Evolutionary conservation across 2,329 filamentous ascomycete genomes (phyloP), one percentile per base, ranked within the genome.

Genomic region (Scedosporium aurantiacum): DNA sequence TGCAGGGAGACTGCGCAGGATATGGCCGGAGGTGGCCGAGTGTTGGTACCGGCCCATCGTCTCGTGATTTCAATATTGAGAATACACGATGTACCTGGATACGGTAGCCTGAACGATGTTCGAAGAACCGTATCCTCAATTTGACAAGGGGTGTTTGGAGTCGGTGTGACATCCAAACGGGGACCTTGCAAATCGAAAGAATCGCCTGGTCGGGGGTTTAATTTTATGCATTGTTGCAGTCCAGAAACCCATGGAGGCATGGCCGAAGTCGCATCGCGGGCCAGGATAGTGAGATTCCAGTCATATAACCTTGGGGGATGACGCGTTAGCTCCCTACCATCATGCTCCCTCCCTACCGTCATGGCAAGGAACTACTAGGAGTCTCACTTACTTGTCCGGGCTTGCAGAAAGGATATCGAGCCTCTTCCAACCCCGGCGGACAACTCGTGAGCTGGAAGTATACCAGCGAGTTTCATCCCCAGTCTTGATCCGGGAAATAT

Each of bases 71-170:
- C 47, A 25, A 60, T 18, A 21, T 32, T 32, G 23, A 60, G 21
- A 10, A 37, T 27, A 25, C 50, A 60, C 47, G 58, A 43, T 45
- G 58, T 60, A 5, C 32, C 23, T 10, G 25, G 43, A 21, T 52
- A 60, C n/a, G 7, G 41, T 7, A 60, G 14, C 41, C 27, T 50
- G 41, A 60, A 43, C 23, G 58, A 60, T 52, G 58, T 54, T n/a
- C 50, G 21, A 16, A 60, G 58, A 21, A 23, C 23, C 16, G 43
- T 50, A n/a, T 21, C 43, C 27, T 60, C 21, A 21, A 27, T 16
- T 16, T 23, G 23, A 55, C 10, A 16, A 25, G 23, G 50, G n/a
- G 14, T 10, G 37, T 32, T 40, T 5, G 57, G 40, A 16, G 43
- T 28, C 8, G 16, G 10, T 25, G 18, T 43, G 25, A 60, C 23